Evolutionary conservation across 2,329 filamentous ascomycete species (phyloP).

Genomic region (Aspergillus sp.): DNA sequence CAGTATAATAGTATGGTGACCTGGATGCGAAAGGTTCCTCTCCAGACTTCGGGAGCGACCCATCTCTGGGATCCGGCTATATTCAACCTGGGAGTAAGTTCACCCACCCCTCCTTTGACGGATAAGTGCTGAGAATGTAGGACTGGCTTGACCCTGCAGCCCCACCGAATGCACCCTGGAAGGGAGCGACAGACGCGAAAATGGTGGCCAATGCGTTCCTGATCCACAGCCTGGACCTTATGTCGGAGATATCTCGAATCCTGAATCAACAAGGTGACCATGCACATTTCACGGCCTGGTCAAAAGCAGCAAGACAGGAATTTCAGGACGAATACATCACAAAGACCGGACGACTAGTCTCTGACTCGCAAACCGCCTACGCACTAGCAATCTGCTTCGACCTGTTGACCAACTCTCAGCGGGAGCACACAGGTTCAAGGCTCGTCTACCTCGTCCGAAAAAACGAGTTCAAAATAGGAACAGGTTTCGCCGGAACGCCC

Average conservation of each 20-base stretch:
- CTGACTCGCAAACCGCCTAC: constrained; percentile 39
- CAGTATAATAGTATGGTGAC: constrained; percentile 40
- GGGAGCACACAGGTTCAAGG: background rate
- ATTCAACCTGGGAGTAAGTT: constrained; percentile 39
- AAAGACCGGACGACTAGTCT: constrained; percentile 30
- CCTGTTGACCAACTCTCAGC: constrained; percentile 22
- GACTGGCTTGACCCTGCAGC: constrained; percentile 49
- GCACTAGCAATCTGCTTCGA: constrained; percentile 31
- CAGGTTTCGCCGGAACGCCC: constrained; percentile 42
- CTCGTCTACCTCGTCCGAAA: constrained; percentile 28
- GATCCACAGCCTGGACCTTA: constrained; percentile 36
- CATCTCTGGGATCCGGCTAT: constrained; percentile 40
- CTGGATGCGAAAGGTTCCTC: background rate
- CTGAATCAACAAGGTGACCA: constrained; percentile 29
- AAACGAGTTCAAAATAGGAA: constrained; percentile 37
- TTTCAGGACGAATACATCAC: constrained; percentile 40
- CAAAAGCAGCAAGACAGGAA: constrained; percentile 9
- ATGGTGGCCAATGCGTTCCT: constrained; percentile 48
- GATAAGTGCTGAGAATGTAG: background rate
- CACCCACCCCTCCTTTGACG: background rate
- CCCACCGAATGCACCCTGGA: constrained; percentile 37
- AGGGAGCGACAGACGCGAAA: constrained; percentile 35
- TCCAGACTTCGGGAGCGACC: background rate
- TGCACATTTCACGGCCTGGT: constrained; percentile 23
- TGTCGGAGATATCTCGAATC: constrained; percentile 32